A percentile compares a stretch with the other conserved stretches of the same genome.
Conservation (phyloP, 2,329 filamentous ascomycete genomes). For the Fusarium drepaniforme region DNA sequence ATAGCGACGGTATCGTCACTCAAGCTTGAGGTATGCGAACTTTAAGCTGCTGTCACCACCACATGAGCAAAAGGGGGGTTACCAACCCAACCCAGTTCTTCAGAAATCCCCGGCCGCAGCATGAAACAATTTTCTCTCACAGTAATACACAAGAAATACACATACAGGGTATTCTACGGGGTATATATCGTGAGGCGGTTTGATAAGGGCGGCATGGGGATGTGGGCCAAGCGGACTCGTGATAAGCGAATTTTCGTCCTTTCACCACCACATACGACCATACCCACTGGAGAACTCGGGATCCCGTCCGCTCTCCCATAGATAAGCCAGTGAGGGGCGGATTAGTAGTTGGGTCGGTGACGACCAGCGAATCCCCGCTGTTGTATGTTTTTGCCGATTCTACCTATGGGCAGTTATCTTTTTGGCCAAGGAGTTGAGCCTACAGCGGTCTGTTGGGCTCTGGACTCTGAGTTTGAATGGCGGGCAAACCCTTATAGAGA, state of each 20-base stretch:
- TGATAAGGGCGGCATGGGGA: neutral
- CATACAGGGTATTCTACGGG: neutral
- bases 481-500: neutral
- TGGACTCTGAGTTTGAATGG: neutral
- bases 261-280: neutral
- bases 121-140: neutral
- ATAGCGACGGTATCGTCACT: neutral
- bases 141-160: no score
- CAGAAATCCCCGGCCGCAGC: neutral
- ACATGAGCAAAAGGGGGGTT: neutral
- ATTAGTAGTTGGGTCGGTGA: no score
- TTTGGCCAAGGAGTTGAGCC: neutral
- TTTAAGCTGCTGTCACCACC: neutral
- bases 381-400: neutral
- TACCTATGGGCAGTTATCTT: neutral
- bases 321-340: no score
- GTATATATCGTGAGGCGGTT: no score
- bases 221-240: neutral
- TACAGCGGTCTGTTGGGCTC: neutral
- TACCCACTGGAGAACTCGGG: constrained; percentile 1
- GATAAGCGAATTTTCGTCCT: neutral
- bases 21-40: neutral
- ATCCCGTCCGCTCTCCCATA: constrained; percentile 3
- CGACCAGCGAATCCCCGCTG: no score
- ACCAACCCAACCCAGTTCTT: neutral